Evolutionary conservation across 257 asterid species (phyloP).

Genomic region (Cinchona pubescens): DNA sequence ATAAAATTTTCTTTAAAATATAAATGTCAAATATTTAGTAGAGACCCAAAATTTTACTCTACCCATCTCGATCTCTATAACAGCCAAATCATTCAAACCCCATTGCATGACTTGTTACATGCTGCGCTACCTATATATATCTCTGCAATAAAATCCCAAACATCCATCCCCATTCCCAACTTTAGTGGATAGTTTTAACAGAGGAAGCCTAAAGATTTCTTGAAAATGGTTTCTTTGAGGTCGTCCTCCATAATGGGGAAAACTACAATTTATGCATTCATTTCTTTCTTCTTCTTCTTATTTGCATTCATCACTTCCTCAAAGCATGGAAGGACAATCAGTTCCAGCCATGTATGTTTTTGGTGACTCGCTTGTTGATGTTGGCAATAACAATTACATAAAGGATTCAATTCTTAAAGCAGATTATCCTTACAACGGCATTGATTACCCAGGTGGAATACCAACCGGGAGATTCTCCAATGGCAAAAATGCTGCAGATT

Average conservation of each 20-base stretch:
- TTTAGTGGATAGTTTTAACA: background rate
- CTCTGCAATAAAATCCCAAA: background rate
- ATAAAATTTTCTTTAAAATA: too few relatives aligned
- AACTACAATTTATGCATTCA: background rate
- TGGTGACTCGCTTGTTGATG: conserved; percentile 82
- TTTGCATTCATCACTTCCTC: conserved; percentile 10
- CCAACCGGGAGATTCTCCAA: conserved; percentile 82
- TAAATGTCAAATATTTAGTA: too few relatives aligned
- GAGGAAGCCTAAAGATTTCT: background rate
- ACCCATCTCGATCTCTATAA: too few relatives aligned
- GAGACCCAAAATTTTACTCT: too few relatives aligned
- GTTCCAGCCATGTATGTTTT: conserved; percentile 62
- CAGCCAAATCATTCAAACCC: too few relatives aligned
- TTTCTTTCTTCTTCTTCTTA: conserved; percentile 23
- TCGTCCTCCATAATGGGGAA: background rate
- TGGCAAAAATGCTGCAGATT: conserved; percentile 81
- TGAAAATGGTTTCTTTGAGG: conserved; percentile 4
- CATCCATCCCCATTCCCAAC: background rate
- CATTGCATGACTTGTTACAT: too few relatives aligned
- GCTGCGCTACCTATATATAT: too few relatives aligned
- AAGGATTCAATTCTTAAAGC: conserved; percentile 50
- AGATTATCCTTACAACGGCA: conserved; percentile 59
- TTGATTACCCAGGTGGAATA: conserved; percentile 49
- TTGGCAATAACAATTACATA: conserved; percentile 67
- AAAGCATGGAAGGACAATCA: conserved; percentile 38